Evolutionary conservation across 805 yeast genomes (phyloP).

Genomic region (Metschnikowia gruessii): DNA sequence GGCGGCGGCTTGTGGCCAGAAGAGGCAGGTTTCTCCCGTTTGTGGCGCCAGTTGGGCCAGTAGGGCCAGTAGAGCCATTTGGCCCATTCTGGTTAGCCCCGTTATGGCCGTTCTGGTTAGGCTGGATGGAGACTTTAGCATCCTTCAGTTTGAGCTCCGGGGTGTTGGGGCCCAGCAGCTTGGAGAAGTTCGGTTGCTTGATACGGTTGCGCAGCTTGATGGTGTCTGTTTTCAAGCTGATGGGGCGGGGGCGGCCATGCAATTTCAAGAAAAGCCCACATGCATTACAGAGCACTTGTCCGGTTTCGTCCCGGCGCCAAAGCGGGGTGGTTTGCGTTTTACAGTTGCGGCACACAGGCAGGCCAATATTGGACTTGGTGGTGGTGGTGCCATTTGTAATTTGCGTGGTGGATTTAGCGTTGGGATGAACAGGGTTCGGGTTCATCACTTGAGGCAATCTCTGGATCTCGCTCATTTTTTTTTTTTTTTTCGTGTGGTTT

Average conservation of each 20-base stretch:
- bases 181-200: slow-evolving; percentile 45
- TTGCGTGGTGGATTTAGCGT: slow-evolving; percentile 60
- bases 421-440: slow-evolving; percentile 49
- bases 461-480: slow-evolving; percentile 21
- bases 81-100: background rate
- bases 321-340: slow-evolving; percentile 90
- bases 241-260: slow-evolving; percentile 92
- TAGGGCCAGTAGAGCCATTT: background rate
- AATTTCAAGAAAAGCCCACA: slow-evolving; percentile 90
- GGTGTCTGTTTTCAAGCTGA: slow-evolving; percentile 85
- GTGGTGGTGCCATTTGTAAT: slow-evolving; percentile 60
- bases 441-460: slow-evolving; percentile 20
- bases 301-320: slow-evolving; percentile 93
- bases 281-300: slow-evolving; percentile 86
- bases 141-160: slow-evolving; percentile 57
- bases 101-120: background rate
- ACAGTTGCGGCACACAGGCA: slow-evolving; percentile 85
- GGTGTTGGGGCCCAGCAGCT: slow-evolving; percentile 48
- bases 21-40: slow-evolving; percentile 7
- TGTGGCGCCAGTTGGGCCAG: slow-evolving; percentile 1
- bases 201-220: slow-evolving; percentile 88
- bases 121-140: slow-evolving; percentile 17
- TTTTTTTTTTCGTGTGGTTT: background rate
- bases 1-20: slow-evolving; percentile 11
- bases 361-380: slow-evolving; percentile 57